phyloP scores from a whole-genome alignment of 805 yeast species.

The Teunomyces tritomae region DNA sequence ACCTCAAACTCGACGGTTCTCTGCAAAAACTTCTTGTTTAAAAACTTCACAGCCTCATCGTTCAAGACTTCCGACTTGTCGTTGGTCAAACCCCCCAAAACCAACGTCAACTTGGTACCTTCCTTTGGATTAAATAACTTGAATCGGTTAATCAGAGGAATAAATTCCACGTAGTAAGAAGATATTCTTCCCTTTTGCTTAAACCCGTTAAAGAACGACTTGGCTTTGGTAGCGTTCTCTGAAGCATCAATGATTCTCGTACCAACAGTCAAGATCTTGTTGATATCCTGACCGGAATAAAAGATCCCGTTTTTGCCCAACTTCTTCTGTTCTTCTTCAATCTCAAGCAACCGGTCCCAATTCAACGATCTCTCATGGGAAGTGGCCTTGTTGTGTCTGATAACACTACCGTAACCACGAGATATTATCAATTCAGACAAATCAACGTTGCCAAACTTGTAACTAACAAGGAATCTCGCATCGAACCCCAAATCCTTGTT shows the following conservation, averaged over 20 bases:
- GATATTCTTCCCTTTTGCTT: slow-evolving; percentile 61
- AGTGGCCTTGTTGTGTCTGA: slow-evolving; percentile 73
- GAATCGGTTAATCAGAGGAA: slow-evolving; percentile 66
- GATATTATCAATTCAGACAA: slow-evolving; percentile 59
- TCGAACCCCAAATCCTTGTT: slow-evolving; percentile 56
- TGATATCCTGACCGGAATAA: slow-evolving; percentile 39
- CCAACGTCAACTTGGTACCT: slow-evolving; percentile 63
- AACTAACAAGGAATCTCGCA: slow-evolving; percentile 62
- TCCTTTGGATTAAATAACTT: slow-evolving; percentile 69
- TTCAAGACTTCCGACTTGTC: slow-evolving; percentile 35
- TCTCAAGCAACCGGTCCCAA: slow-evolving; percentile 75
- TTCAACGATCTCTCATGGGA: slow-evolving; percentile 62
- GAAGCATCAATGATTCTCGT: slow-evolving; percentile 77
- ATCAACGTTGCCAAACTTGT: slow-evolving; percentile 54
- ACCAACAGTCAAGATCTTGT: slow-evolving; percentile 50
- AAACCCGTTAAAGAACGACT: slow-evolving; percentile 68
- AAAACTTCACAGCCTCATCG: slow-evolving; percentile 52
- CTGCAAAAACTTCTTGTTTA: slow-evolving; percentile 58
- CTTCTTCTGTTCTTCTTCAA: slow-evolving; percentile 59
- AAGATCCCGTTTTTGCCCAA: slow-evolving; percentile 59
- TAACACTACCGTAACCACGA: slow-evolving; percentile 73
- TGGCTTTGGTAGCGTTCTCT: slow-evolving; percentile 68
- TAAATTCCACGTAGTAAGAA: slow-evolving; percentile 67
- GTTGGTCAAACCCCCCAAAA: slow-evolving; percentile 69
- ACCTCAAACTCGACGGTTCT: slow-evolving; percentile 71